Evolutionary conservation across 306 rosid genomes (phyloP), one percentile per base, ranked within the genome.

Genomic region (Quercus alba): DNA sequence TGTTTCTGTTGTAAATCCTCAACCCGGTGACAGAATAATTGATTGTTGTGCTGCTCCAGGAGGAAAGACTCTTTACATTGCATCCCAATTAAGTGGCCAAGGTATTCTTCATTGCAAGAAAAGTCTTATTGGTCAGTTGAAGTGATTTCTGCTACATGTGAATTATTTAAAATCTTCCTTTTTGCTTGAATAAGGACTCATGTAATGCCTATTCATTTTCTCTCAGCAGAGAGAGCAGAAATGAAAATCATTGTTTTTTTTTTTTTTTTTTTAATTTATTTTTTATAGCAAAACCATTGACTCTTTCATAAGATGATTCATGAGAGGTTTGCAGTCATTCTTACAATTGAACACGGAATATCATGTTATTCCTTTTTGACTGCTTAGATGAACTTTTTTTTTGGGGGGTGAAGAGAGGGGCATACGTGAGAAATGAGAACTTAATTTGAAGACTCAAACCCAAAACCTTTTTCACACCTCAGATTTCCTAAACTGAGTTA

Each of bases 31-130:
- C 57, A 84, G 81, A 56, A 85, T 93, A 21, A 31, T 93, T 64
- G 98, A 91, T 78, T 91, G 98, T 68, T 91, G 98, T 87, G 98
- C 98, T 79, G 98, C 98, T 86, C 98, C 98, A 52, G 98, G 98
- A 80, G 98, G 98, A 76, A 91, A 93, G 75, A 90, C 93, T 69
- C 88, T 93, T 81, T 87, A 88, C 83, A 93, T 93, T 90, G 98
- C 97, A 62, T 90, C 98, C 72, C 91, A 10, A 73, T 85, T 93
- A 86, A 41, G 66, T 76, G 97, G 98, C 82, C 91, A 80, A 87
- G 98, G 98, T 91, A 91, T 80, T 35, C 23, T 21, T 46, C 70
- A 55, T 72, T 75, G 56, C 10, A 19, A 35, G 18, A 56, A 69
- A 54, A 68, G 51, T 58, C 64, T 6, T 49, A 44, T 17, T 25